phyloP scores from a whole-genome alignment of 768 basidiomycete genomes.

The Naematelia encephala region DNA sequence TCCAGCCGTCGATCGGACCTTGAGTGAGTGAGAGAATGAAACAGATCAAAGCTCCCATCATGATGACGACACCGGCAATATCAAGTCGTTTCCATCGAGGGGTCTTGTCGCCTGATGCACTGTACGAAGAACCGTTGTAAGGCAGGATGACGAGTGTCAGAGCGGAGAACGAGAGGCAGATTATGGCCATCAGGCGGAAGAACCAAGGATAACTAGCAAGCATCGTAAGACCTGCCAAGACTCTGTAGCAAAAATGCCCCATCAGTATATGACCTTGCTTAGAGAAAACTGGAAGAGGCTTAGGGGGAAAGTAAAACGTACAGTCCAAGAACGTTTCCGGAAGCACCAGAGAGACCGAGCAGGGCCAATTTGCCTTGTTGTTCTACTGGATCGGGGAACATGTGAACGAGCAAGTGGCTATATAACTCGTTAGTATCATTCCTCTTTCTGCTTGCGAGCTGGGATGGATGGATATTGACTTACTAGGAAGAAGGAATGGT shows the following conservation, averaged over 20 bases:
- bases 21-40: conserved; percentile 49
- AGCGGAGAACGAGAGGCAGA: conserved; percentile 53
- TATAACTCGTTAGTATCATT: no score
- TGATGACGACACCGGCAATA: conserved; percentile 41
- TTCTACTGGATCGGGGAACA: conserved; percentile 56
- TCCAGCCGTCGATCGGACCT: conserved; percentile 59
- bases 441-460: no score
- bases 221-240: conserved; percentile 36
- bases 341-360: conserved; percentile 56
- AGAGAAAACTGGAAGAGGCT: no score
- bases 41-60: conserved; percentile 42
- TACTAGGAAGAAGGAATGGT: conserved; percentile 24
- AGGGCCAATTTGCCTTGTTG: conserved; percentile 57
- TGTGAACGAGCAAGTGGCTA: conserved; percentile 55
- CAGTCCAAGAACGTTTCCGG: conserved; percentile 55
- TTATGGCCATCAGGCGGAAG: conserved; percentile 56
- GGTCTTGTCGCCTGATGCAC: conserved; percentile 9
- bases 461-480: conserved; percentile 3
- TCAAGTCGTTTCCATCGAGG: conserved; percentile 46
- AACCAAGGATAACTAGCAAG: conserved; percentile 55
- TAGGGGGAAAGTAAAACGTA: conserved; percentile 5
- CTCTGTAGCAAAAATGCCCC: conserved; percentile 8
- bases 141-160: conserved; percentile 43
- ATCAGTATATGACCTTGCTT: background rate
- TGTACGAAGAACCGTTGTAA: conserved; percentile 28